A percentile compares a stretch with the other conserved stretches of the same genome.
Conservation (phyloP, 352 stramenopile species). For the Phytophthora sojae region DNA sequence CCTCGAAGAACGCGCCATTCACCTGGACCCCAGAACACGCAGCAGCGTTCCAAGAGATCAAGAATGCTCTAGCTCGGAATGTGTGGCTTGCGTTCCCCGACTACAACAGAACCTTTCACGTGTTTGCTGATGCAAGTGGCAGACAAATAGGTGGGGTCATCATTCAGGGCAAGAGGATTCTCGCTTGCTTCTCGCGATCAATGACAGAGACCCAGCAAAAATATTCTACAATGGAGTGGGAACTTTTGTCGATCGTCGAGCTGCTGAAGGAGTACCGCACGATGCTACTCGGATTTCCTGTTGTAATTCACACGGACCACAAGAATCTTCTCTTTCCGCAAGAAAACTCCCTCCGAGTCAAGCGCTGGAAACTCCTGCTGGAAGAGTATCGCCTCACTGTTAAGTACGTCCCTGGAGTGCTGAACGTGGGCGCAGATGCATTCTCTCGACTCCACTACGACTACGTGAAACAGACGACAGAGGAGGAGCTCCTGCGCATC, state of each 20-base stretch:
- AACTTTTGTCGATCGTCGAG: constrained; percentile 7
- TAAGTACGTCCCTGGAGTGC: not conserved
- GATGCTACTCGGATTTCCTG: constrained; percentile 10
- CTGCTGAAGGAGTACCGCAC: constrained; percentile 18
- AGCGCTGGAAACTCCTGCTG: constrained; percentile 4
- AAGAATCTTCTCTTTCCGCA: constrained; percentile 9
- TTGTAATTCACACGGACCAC: constrained; percentile 18
- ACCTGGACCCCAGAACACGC: not conserved
- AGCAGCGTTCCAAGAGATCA: constrained; percentile 1
- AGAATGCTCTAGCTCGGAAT: too few species aligned
- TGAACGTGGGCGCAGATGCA: constrained; percentile 13
- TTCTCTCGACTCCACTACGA: constrained; percentile 12
- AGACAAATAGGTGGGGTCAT: constrained; percentile 10
- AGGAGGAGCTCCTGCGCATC: constrained; percentile 3
- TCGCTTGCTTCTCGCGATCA: constrained; percentile 12
- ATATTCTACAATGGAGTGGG: constrained; percentile 10
- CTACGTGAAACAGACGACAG: constrained; percentile 2
- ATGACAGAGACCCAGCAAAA: constrained; percentile 2
- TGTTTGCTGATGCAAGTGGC: constrained; percentile 2
- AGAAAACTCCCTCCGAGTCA: constrained; percentile 12
- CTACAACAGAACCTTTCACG: constrained; percentile 1
- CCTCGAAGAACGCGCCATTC: constrained; percentile 14
- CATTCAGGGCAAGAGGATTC: constrained; percentile 8
- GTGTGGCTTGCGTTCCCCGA: not conserved
- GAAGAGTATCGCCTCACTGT: constrained; percentile 8